These are phyloP conservation scores for Fusarium begoniae DNA, from an alignment of 2,329 filamentous ascomycete species.

Conservation along the genomic window DNA sequence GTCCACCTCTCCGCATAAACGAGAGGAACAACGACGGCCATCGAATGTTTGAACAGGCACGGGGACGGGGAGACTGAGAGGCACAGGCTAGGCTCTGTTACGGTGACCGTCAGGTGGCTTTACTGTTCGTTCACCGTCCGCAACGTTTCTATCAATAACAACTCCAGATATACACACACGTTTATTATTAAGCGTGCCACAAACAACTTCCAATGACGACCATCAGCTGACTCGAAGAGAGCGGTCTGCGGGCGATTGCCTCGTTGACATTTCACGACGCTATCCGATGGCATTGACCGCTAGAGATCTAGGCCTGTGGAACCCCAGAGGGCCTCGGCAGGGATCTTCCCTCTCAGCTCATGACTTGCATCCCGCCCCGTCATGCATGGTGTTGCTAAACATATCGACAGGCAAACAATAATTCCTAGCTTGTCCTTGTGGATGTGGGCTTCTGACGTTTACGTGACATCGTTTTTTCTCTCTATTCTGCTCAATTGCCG, in stretches of 20 bases:
- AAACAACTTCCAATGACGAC: background rate
- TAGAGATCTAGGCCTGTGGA: conserved; percentile 13
- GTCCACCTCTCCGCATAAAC: conserved; percentile 35
- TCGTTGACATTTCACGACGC: conserved; percentile 6
- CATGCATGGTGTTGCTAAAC: conserved; percentile 37
- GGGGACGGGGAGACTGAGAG: background rate
- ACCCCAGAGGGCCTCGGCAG: conserved; percentile 20
- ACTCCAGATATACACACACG: background rate
- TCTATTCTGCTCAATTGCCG: background rate
- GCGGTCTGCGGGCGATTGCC: conserved; percentile 35
- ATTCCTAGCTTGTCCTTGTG: background rate
- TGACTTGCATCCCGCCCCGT: conserved; percentile 20
- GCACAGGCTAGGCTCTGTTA: background rate
- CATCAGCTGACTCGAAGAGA: conserved; percentile 6
- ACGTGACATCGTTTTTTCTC: conserved; percentile 10
- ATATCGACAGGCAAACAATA: conserved; percentile 9
- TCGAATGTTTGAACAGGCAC: background rate
- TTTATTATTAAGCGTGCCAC: background rate
- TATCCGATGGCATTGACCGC: conserved; percentile 34
- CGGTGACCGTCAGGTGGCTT: background rate
- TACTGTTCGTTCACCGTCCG: background rate
- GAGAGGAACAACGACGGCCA: conserved; percentile 24
- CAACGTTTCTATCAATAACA: conserved; percentile 15
- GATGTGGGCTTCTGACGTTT: background rate
- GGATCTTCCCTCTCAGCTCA: conserved; percentile 24